Evolutionary conservation across 805 yeast species (phyloP), one percentile per base, ranked within the genome.

Genomic region (Komagataella ulmi): DNA sequence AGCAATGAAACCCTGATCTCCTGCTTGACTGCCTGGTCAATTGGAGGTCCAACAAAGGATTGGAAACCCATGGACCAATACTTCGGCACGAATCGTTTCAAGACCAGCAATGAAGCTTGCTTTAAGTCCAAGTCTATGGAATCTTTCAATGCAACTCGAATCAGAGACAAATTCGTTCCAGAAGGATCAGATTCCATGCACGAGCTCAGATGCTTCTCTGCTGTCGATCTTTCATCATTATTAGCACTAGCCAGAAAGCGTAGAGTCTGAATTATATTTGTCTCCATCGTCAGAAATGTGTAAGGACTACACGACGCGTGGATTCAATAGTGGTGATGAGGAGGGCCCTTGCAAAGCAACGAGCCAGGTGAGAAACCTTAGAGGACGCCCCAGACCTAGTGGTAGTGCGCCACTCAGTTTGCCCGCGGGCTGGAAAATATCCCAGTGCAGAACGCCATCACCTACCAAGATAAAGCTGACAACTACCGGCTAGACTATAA

Each of bases 61-160:
- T 77, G 81, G 63, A 89, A 88, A 0, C 86, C 95, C 6, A 89
- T 77, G 14, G 89, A 80, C 98, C 98, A 90, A 59, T 76, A 80
- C 57, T 73, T 68, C 0, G 89, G 85, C 1, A 87, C 83, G 17
- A 83, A 63, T 51, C 85, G 72, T 59, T 85, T 83, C 57, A 87
- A 63, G 54, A 85, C 81, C 40, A 88, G 66, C 45, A 89, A 64
- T 14, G 85, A 75, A 46, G 85, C 72, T 62, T 85, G 95, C 57
- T 85, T 70, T 0, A 72, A 53, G 3, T 74, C 63, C 2, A 73
- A 50, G 0, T 69, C 64, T 1, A 59, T 23, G 3, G 56, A 24
- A 1, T 56, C 49, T 50, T 68, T 58, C 1, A 64, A 23, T 0
- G 82, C 76, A 19, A 77, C 61, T 47, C 66, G 60, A 17, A 75